phyloP scores from a whole-genome alignment of 73 alveolate genomes.

The Paramecium sonneborni region DNA sequence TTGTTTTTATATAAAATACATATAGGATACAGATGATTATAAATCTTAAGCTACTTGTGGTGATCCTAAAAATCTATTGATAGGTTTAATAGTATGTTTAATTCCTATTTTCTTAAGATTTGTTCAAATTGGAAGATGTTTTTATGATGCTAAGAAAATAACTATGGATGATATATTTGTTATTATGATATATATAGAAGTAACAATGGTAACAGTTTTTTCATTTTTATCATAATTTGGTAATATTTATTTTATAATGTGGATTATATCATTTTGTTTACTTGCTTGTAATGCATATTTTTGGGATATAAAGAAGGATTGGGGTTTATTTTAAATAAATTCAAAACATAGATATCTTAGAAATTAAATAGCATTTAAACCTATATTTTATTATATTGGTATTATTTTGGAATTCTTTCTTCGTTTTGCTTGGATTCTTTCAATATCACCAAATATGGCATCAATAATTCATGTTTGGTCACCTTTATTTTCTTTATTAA shows the following conservation, averaged over 20 bases:
- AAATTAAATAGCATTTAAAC: not conserved
- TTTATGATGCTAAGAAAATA: not conserved
- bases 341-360: not conserved
- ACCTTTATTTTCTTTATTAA: not conserved
- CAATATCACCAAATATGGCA: constrained; percentile 30
- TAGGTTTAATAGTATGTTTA: not conserved
- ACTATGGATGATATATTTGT: not conserved
- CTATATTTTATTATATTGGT: not conserved
- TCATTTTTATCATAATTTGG: not conserved
- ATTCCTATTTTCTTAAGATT: constrained; percentile 30
- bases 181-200: not conserved
- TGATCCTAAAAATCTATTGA: constrained; percentile 6
- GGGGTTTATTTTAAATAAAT: not conserved
- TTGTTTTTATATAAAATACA: constrained; percentile 3
- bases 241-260: not conserved
- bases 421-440: constrained; percentile 30
- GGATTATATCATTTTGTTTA: not conserved
- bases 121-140: not conserved
- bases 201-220: not conserved
- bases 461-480: constrained; percentile 16
- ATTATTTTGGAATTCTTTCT: not conserved
- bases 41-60: not conserved
- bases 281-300: constrained; percentile 20
- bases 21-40: not conserved
- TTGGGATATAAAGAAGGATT: constrained; percentile 49